Conservation (phyloP, 495 filamentous ascomycete genomes). For the Lasiosphaeria hispida region DNA sequence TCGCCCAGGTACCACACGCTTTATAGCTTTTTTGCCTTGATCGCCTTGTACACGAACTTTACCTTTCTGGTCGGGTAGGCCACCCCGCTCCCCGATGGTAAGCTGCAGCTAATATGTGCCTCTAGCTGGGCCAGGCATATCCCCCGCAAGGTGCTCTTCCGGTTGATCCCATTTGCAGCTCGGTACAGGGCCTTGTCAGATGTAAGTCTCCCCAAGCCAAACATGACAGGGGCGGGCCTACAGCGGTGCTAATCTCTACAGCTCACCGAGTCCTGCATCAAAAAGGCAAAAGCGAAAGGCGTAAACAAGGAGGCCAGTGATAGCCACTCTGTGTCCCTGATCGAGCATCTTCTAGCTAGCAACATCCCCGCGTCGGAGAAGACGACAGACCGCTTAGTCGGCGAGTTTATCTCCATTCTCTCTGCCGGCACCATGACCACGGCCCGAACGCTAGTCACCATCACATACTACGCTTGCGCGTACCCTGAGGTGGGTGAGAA, state of each 20-base stretch:
- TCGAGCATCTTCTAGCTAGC: slow-evolving; percentile 32
- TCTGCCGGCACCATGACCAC: slow-evolving; percentile 41
- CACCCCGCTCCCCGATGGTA: not conserved
- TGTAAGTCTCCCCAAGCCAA: not conserved
- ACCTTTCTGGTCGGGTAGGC: slow-evolving; percentile 6
- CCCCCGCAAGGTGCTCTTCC: slow-evolving; percentile 1
- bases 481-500: slow-evolving; percentile 29
- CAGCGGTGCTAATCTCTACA: not conserved
- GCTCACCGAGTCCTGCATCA: not conserved
- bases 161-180: not conserved
- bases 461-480: slow-evolving; percentile 41
- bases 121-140: not conserved
- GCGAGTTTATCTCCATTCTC: slow-evolving; percentile 37
- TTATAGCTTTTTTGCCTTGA: not conserved
- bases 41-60: slow-evolving; percentile 3
- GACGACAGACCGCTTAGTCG: slow-evolving; percentile 22
- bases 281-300: not conserved
- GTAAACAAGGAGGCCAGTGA: too few species aligned
- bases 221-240: too few species aligned
- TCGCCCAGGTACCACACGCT: slow-evolving; percentile 3
- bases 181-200: slow-evolving; percentile 3
- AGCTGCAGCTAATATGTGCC: not conserved
- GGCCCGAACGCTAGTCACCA: slow-evolving; percentile 21
- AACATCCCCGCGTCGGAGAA: slow-evolving; percentile 35
- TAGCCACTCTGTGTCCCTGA: slow-evolving; percentile 23